A percentile compares a stretch with the other conserved stretches of the same genome.
These are phyloP conservation scores for Jackrogersella multiformis DNA, from an alignment of 495 filamentous ascomycete species.

Conservation along the genomic window DNA sequence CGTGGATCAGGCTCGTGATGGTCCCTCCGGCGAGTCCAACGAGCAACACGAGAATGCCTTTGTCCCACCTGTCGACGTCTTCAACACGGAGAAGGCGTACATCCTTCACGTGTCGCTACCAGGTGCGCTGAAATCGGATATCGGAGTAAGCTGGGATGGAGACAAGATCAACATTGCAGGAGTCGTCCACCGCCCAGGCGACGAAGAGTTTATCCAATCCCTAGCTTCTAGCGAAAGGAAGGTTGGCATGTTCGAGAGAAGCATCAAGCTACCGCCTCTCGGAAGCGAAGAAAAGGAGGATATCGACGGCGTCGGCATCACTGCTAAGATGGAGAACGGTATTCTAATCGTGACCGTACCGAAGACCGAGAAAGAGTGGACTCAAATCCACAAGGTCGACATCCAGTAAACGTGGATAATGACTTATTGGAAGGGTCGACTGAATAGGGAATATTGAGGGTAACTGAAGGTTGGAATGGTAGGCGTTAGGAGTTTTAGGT, in stretches of 20 bases:
- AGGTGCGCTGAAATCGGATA: conserved; percentile 79
- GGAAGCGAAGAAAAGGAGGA: conserved; percentile 62
- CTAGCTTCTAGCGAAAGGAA: conserved; percentile 70
- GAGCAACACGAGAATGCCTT: conserved; percentile 61
- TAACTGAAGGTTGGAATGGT: conserved; percentile 1
- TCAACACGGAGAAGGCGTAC: conserved; percentile 70
- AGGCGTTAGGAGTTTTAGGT: conserved; percentile 27
- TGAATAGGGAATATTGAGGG: conserved; percentile 2
- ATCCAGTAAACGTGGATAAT: conserved; percentile 54
- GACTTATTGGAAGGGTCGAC: background rate
- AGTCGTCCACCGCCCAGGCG: conserved; percentile 73
- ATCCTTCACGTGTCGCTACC: conserved; percentile 77
- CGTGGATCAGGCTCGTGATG: conserved; percentile 43
- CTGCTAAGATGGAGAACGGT: conserved; percentile 69
- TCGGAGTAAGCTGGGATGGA: conserved; percentile 77
- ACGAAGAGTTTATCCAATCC: conserved; percentile 74
- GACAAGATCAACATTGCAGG: conserved; percentile 75
- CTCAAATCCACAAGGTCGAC: conserved; percentile 68
- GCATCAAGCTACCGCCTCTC: conserved; percentile 64
- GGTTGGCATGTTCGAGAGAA: conserved; percentile 77
- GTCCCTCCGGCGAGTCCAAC: conserved; percentile 37
- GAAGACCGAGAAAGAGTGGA: conserved; percentile 69
- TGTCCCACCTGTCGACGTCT: conserved; percentile 73
- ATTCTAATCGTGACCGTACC: conserved; percentile 73
- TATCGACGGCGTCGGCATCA: conserved; percentile 71